These are phyloP conservation scores for Histomonas meleagridis DNA, from an alignment of 208 protist species.

Conservation along the genomic window DNA sequence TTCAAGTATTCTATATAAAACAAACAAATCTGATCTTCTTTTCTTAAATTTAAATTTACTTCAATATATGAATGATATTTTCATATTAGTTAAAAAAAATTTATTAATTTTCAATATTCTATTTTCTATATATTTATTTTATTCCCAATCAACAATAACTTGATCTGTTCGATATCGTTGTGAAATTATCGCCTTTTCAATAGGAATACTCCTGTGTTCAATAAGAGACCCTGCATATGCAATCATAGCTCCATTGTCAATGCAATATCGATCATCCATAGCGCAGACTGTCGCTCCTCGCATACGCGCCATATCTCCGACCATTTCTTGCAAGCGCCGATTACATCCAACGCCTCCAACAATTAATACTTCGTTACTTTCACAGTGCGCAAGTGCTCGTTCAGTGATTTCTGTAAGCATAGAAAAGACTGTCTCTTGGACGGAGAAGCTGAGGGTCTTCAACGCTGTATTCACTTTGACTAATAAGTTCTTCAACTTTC, in stretches of 20 bases:
- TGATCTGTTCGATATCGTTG: constrained; percentile 40
- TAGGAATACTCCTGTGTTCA: not conserved
- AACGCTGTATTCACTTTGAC: constrained; percentile 59
- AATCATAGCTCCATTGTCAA: constrained; percentile 99
- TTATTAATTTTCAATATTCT: too few species aligned
- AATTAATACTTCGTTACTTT: constrained; percentile 80
- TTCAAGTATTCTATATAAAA: too few species aligned
- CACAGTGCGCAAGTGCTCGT: constrained; percentile 89
- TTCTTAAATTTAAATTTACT: too few species aligned
- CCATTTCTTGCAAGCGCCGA: constrained; percentile 83
- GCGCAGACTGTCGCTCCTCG: constrained; percentile 40
- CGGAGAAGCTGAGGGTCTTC: constrained; percentile 90
- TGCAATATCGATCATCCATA: constrained; percentile 78
- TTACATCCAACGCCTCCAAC: constrained; percentile 98
- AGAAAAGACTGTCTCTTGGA: constrained; percentile 94
- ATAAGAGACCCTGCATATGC: constrained; percentile 67
- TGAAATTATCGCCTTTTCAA: not conserved
- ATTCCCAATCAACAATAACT: constrained; percentile 36
- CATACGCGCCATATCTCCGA: constrained; percentile 42
- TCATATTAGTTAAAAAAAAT: too few species aligned
- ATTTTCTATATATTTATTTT: too few species aligned
- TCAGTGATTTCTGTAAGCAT: constrained; percentile 96
- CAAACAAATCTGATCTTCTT: too few species aligned
- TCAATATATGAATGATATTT: too few species aligned
- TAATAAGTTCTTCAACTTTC: constrained; percentile 43